A percentile compares a stretch with the other conserved stretches of the same genome.
Evolutionary conservation across 805 yeast species (phyloP).

Genomic region (Wickerhamiella azymoides): DNA sequence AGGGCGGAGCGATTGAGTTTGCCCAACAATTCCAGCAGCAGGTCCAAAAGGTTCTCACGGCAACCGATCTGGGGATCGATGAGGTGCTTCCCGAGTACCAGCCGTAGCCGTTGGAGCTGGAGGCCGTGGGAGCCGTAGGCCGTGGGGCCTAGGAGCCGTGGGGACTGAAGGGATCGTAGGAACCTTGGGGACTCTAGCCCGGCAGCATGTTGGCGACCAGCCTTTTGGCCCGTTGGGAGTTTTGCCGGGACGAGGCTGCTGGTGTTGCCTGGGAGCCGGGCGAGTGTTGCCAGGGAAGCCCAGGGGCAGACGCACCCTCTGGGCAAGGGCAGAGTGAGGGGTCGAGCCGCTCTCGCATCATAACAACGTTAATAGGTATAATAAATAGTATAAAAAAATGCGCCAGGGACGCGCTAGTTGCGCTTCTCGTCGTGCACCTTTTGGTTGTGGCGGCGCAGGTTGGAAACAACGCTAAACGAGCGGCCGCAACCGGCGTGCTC

Average conservation of each 20-base stretch:
- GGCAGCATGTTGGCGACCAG: too few species aligned
- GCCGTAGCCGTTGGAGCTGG: background rate
- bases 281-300: too few species aligned
- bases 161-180: background rate
- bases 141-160: too few species aligned
- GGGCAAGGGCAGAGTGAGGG: too few species aligned
- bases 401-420: background rate
- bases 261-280: too few species aligned
- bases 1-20: constrained; percentile 25
- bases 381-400: background rate
- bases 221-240: too few species aligned
- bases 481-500: constrained; percentile 57
- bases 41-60: constrained; percentile 12
- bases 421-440: constrained; percentile 33
- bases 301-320: too few species aligned
- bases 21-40: constrained; percentile 9
- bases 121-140: constrained; percentile 3
- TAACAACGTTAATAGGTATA: background rate
- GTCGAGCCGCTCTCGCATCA: background rate
- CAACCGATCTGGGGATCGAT: constrained; percentile 14
- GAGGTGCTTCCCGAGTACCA: constrained; percentile 14
- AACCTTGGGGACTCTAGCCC: too few species aligned
- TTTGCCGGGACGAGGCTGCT: too few species aligned
- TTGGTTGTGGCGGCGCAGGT: constrained; percentile 67
- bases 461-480: constrained; percentile 62